These are phyloP conservation scores for Talaromyces rugulosus DNA, from an alignment of 2,329 filamentous ascomycete genomes.

Conservation along the genomic window DNA sequence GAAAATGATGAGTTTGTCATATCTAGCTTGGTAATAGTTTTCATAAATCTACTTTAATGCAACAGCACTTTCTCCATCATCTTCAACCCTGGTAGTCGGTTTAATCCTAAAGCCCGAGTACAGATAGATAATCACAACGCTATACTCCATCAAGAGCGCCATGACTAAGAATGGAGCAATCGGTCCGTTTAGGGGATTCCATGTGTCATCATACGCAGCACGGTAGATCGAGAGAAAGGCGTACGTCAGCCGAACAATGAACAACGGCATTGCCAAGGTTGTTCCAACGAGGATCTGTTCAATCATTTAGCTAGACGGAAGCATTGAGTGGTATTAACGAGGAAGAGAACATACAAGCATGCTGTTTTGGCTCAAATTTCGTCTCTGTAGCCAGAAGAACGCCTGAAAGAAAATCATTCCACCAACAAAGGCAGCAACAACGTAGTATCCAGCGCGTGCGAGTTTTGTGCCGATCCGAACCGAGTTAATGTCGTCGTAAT, in stretches of 20 bases:
- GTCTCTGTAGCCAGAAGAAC: slow-evolving; percentile 18
- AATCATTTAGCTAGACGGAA: background rate
- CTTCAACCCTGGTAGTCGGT: background rate
- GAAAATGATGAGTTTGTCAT: background rate
- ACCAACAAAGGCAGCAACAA: slow-evolving; percentile 17
- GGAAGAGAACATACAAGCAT: slow-evolving; percentile 12
- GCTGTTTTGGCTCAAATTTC: slow-evolving; percentile 12
- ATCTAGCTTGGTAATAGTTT: background rate
- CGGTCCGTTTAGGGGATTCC: slow-evolving; percentile 18
- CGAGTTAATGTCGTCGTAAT: slow-evolving; percentile 10
- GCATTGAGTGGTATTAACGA: background rate
- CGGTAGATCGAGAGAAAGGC: slow-evolving; percentile 20
- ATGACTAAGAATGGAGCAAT: slow-evolving; percentile 20
- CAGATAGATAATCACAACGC: slow-evolving; percentile 17
- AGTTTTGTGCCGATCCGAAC: slow-evolving; percentile 15
- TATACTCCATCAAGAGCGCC: slow-evolving; percentile 19
- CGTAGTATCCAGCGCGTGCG: slow-evolving; percentile 19
- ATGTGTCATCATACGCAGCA: slow-evolving; percentile 12
- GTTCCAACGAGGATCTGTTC: slow-evolving; percentile 15
- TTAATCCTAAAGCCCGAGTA: slow-evolving; percentile 14
- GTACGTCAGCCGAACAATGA: slow-evolving; percentile 19
- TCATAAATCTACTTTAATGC: background rate
- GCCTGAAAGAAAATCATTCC: slow-evolving; percentile 16
- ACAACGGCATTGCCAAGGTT: slow-evolving; percentile 18
- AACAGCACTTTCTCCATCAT: background rate